These are phyloP conservation scores for Paspalum vaginatum DNA, from an alignment of 176 grass and related monocot genomes.

Conservation along the genomic window DNA sequence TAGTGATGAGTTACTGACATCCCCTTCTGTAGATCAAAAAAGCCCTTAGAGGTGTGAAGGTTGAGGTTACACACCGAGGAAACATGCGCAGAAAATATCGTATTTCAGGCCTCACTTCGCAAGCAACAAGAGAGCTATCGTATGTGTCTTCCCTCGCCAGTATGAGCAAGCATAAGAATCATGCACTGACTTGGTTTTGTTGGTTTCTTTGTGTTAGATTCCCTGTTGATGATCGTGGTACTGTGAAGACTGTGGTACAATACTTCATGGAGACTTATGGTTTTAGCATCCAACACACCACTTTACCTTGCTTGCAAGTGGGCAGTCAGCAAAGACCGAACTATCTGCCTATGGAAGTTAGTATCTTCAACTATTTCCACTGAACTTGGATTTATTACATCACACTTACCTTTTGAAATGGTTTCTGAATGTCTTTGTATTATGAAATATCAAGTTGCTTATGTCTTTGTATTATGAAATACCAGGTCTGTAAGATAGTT, in stretches of 20 bases:
- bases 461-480: constrained; percentile 34
- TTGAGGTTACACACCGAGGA: constrained; percentile 89
- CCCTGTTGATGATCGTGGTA: constrained; percentile 81
- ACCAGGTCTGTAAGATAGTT: constrained; percentile 91
- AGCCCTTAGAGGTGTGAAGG: constrained; percentile 85
- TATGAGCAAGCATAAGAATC: not conserved
- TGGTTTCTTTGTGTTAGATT: constrained; percentile 51
- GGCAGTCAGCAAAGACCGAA: constrained; percentile 94
- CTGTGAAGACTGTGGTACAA: constrained; percentile 94
- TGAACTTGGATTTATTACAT: not conserved
- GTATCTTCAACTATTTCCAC: not conserved
- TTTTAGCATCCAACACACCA: constrained; percentile 88
- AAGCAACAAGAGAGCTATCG: constrained; percentile 88
- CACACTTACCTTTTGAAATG: not conserved
- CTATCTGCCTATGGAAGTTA: constrained; percentile 92
- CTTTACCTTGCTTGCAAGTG: constrained; percentile 92
- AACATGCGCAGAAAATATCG: constrained; percentile 96
- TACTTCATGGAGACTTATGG: constrained; percentile 91
- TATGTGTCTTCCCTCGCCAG: constrained; percentile 37
- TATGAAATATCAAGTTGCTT: constrained; percentile 27
- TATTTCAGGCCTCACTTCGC: constrained; percentile 90
- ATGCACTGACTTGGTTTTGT: constrained; percentile 23
- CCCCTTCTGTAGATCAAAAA: constrained; percentile 75
- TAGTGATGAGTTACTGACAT: constrained; percentile 25
- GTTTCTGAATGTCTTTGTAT: constrained; percentile 20